Evolutionary conservation across 2,329 filamentous ascomycete species (phyloP), one percentile per base, ranked within the genome.

Genomic region (Dothideomycetes sp.): DNA sequence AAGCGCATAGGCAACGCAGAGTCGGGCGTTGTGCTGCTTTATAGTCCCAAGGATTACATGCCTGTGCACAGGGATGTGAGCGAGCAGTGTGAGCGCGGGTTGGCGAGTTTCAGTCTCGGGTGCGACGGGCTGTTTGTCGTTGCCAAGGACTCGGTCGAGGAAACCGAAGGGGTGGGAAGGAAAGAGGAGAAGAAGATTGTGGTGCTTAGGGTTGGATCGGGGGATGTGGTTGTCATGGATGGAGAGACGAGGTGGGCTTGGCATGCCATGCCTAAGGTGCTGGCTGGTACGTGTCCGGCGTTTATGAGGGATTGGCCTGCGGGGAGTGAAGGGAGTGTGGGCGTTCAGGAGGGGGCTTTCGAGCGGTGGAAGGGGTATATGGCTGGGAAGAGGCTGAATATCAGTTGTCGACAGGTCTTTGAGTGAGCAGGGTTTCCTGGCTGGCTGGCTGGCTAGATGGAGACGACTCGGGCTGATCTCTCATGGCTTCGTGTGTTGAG

Each of bases 331-430:
- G 5, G 51, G 55, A 38, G 14, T 34, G 34, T 31, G 19, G 34
- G 30, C 3, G 31, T 19, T 19, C 31, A 42, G 5, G 37, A 41
- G 31, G 41, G 41, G 33, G 49, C 47, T n/a, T 61, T 52, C 43
- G 55, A 58, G 45, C 57, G 56, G 41, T 62, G 59, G 59, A 60
- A 52, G 35, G 58, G 57, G 2, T 62, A 57, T 37, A 61, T 62
- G 58, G 53, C 52, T 2, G 56, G 56, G 24, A 62, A 61, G 45
- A 55, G 59, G 16, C 56, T 62, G 45, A 62, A 62, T 35, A 57
- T 62, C 17, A 59, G 56, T 41, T 61, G 58, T 47, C 54, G 59
- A n/a, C 59, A 62, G 43, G 59, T 62, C 7, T 61, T 58, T 58
- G 56, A 59, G 47, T 59, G 38, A 43, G 19, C 4, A 33, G 3